A percentile compares a stretch with the other conserved stretches of the same genome.
Conservation (phyloP, 1,284 basidiomycete species). For the Stygiomarasmius scandens region DNA sequence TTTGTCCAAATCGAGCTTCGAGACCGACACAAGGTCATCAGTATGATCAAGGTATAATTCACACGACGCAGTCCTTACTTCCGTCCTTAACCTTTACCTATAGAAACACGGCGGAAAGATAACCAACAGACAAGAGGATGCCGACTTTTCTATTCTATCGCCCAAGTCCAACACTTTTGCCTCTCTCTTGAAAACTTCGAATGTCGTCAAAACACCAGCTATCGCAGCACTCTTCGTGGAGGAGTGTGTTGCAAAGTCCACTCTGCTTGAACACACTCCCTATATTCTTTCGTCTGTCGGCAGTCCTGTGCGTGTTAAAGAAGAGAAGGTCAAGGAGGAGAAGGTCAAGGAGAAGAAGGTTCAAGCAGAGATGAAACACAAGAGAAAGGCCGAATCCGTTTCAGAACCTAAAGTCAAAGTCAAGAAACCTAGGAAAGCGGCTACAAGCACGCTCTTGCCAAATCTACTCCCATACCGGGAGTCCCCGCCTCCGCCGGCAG, state of each 20-base stretch:
- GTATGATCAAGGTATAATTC: constrained; percentile 52
- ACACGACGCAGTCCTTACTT: neutral
- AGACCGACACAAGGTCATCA: constrained; percentile 47
- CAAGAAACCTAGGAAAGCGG: neutral
- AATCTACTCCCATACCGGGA: neutral
- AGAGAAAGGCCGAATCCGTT: neutral
- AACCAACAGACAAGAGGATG: constrained; percentile 47
- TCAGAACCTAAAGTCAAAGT: neutral
- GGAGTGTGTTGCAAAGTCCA: constrained; percentile 50
- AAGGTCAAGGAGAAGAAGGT: neutral
- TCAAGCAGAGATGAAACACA: neutral
- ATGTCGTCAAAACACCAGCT: constrained; percentile 39
- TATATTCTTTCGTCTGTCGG: constrained; percentile 18
- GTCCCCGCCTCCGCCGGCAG: constrained; percentile 25
- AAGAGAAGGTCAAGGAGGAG: neutral
- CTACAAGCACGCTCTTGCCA: neutral
- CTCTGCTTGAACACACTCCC: constrained; percentile 47
- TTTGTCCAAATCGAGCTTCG: constrained; percentile 61
- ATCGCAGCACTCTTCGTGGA: constrained; percentile 56
- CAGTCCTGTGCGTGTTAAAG: neutral
- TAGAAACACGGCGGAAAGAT: constrained; percentile 69
- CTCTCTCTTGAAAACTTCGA: constrained; percentile 42
- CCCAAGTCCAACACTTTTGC: constrained; percentile 50
- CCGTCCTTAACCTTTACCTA: neutral
- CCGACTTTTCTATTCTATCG: constrained; percentile 62